Evolutionary conservation across 176 grass and related monocot genomes (phyloP).

Genomic region (Leersia perrieri): DNA sequence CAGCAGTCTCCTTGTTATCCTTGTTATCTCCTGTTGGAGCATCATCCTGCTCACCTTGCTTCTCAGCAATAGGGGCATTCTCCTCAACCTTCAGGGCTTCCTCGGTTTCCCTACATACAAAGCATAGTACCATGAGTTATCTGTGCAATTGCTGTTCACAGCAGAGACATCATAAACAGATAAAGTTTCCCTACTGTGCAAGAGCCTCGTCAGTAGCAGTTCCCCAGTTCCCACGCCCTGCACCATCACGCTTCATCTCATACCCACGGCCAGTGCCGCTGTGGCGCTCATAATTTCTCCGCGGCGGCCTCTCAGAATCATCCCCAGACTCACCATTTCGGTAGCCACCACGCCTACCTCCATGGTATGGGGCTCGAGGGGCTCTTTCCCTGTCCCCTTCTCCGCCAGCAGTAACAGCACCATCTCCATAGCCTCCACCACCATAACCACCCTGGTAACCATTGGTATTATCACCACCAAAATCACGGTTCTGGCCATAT

Average conservation of each 20-base stretch:
- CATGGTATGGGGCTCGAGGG: slow-evolving; percentile 48
- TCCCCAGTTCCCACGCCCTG: slow-evolving; percentile 84
- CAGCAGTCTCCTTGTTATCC: slow-evolving; percentile 49
- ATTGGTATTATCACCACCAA: slow-evolving; percentile 43
- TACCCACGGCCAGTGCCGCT: slow-evolving; percentile 73
- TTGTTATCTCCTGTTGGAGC: slow-evolving; percentile 35
- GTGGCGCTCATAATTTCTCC: slow-evolving; percentile 72
- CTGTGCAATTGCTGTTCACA: background rate
- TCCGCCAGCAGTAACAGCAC: slow-evolving; percentile 17
- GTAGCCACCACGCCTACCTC: slow-evolving; percentile 59
- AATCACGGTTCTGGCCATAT: slow-evolving; percentile 51
- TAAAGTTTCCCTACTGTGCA: slow-evolving; percentile 47
- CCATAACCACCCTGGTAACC: slow-evolving; percentile 53
- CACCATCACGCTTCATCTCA: slow-evolving; percentile 72
- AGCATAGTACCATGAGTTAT: slow-evolving; percentile 13
- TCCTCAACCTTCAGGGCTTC: slow-evolving; percentile 57
- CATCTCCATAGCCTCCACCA: slow-evolving; percentile 26
- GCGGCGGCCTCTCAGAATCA: slow-evolving; percentile 48
- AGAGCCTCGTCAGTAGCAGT: slow-evolving; percentile 50
- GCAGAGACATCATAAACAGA: background rate
- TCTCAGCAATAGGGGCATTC: slow-evolving; percentile 38
- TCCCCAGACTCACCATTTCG: slow-evolving; percentile 52
- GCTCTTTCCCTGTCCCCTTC: slow-evolving; percentile 53
- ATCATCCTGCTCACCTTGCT: slow-evolving; percentile 46
- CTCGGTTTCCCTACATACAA: slow-evolving; percentile 48